Evolutionary conservation across 768 basidiomycete species (phyloP), one percentile per base, ranked within the genome.

Genomic region (Exsudoporus frostii): DNA sequence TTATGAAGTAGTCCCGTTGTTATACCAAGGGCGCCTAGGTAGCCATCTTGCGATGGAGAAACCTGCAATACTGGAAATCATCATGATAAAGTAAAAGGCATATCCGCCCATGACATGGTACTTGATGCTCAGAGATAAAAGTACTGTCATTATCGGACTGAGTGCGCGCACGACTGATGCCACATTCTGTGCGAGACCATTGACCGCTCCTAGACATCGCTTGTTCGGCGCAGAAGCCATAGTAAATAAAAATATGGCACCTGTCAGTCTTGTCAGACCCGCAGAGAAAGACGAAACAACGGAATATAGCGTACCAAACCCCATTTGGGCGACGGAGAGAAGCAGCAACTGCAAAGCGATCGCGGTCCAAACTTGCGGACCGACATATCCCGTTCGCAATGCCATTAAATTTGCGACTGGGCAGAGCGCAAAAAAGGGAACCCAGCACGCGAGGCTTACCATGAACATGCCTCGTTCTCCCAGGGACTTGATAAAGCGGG

Each of bases 191-290:
- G 51, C 55, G 48, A 57, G 60, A 27, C 85, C 85, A 60, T 86
- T 86, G 17, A 81, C 83, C 9, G 84, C 79, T 33, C 85, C 85
- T 10, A 86, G 73, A 7, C 81, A 79, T 25, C 79, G 77, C 43
- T 74, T 75, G 58, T 84, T 84, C 11, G 85, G 85, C 1, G 85
- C 72, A 19, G 85, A 73, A 24, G 79, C 59, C 39, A 40, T 24
- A 15, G 13, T 24, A 5, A 40, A 40, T 8, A 40, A 24, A 25
- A 42, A 42, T 15, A 42, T 42, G 8, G 41, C 24, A 10, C 41
- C 41, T 42, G 25, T 27, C 24, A 17, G 24, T 0, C 41, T 42
- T n/a, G 20, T 39, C 13, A 42, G 41, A 42, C 41, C 24, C 24
- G 13, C 20, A 22, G 39, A 13, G 14, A 20, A 22, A 30, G 29